Percentiles rank a stretch among this genome's conserved stretches.
Evolutionary conservation across 1,139 yeast genomes (phyloP).

Genomic region (Scheffersomyces segobiensis): DNA sequence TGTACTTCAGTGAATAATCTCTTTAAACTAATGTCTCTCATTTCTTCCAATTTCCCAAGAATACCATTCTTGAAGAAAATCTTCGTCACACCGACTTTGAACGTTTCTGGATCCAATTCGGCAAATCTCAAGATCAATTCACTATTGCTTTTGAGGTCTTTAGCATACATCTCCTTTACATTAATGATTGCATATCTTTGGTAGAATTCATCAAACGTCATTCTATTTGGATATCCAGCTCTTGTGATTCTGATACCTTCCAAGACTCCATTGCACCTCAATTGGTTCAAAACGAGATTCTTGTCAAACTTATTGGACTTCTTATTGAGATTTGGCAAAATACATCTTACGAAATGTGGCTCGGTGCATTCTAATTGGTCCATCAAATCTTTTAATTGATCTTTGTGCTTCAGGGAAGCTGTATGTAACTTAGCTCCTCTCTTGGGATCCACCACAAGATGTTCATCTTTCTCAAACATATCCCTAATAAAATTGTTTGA

Average conservation of each 20-base stretch:
- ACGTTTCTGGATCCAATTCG: constrained; percentile 61
- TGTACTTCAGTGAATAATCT: constrained; percentile 63
- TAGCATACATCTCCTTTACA: constrained; percentile 46
- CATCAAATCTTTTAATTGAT: constrained; percentile 74
- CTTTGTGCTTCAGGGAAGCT: constrained; percentile 83
- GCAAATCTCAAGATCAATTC: constrained; percentile 65
- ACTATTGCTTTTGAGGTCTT: constrained; percentile 60
- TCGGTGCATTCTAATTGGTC: constrained; percentile 75
- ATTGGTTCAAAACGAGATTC: constrained; percentile 77
- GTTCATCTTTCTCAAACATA: constrained; percentile 26
- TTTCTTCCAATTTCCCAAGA: constrained; percentile 79
- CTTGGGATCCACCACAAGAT: constrained; percentile 9
- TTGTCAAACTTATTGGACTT: constrained; percentile 73
- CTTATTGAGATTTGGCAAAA: constrained; percentile 82
- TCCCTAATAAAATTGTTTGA: constrained; percentile 46
- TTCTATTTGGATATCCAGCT: constrained; percentile 94
- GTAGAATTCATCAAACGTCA: constrained; percentile 79
- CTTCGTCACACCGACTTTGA: constrained; percentile 81
- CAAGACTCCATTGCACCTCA: constrained; percentile 94
- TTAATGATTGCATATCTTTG: constrained; percentile 70
- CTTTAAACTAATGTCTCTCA: constrained; percentile 67
- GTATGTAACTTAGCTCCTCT: constrained; percentile 56
- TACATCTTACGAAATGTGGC: constrained; percentile 97
- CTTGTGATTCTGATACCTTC: constrained; percentile 98
- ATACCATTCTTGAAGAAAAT: constrained; percentile 94